Base-by-base conservation (phyloP, 1,284 basidiomycete species). In the Melampsora americana region DNA sequence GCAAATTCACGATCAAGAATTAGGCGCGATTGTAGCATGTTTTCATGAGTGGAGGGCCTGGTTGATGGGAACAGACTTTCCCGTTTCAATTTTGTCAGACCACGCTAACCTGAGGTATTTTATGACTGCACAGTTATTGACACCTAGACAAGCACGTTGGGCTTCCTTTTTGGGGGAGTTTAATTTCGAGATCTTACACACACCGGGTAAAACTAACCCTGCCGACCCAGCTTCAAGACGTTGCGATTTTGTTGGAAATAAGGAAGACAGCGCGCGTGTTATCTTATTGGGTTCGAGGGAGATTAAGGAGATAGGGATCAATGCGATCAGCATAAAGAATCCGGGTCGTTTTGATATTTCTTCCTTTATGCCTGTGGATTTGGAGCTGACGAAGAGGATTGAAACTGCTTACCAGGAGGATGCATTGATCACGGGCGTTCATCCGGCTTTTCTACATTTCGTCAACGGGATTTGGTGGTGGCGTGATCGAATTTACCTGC, bases 1-100 rank as follows among this genome's bases (percentile, higher is more conserved):
- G 69, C 56, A 71, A 26, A 26, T 62, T 48, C 56, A 71, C 26
- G 60, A 71, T 61, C 69, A 71, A n/a, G 69, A 71, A 23, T 23
- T 71, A 5, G 56, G 56, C 1, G 56, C 69, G 2, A 64, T 71
- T 2, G 69, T 71, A 0, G 59, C 39, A 7, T 35, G 30, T 2
- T 71, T 71, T 50, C 7, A 32, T 16, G 60, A 62, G 9, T 71
- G 69, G 69, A 28, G 60, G 23, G 32, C 56, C 1, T 71, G 69
- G 69, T 23, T 71, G 12, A 71, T 71, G 26, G 56, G 44, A n/a
- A 62, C 69, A 9, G 20, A 20, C 7, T 5, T 46, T 1, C 69
- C 69, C 16, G 68, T 70, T 2, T 12, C 23, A 6, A 28, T 70
- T 7, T 30, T 69, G 5, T 56, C 66, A 18, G 48, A 70, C 42